Evolutionary conservation across 148 eudicot genomes (phyloP), one percentile per base, ranked within the genome.

Genomic region (Rhododendron simsii): DNA sequence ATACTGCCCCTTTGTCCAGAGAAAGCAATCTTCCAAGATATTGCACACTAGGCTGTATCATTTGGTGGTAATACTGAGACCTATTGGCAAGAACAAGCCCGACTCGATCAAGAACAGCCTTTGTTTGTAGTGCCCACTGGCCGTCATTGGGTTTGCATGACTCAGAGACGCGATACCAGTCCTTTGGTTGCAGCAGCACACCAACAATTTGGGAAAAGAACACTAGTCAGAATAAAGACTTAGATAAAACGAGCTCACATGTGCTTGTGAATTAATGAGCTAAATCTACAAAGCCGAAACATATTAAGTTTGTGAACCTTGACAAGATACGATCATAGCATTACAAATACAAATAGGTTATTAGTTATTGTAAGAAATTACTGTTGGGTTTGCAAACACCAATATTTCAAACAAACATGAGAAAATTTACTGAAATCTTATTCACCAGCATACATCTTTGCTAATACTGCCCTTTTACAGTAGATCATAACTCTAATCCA

Each of bases 61-160:
- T 80, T 80, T 80, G 33, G 63, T 80, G 61, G 61, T 23, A 80
- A 50, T 80, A 51, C 37, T 80, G 63, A 50, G 83, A n/a, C 83
- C 37, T 80, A 50, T 14, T 16, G 51, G 61, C 83, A 48, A 80
- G 63, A n/a, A 50, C 63, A 39, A 80, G 83, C 63, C 18, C 11
- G 30, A 51, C 41, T 80, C 83, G 63, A 51, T 80, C 83, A 80
- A 80, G 83, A 80, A 80, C 39, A 28, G 83, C 83, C 65, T 80
- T 80, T 80, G 83, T 80, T 80, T 80, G 83, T 80, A 80, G 33
- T 14, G 83, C 83, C 83, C 83, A 80, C 83, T 80, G 83, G 83
- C 59, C 65, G 16, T 80, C 61, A 13, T 80, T 51, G 21, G 50
- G 63, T 48, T 80, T 80, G 65, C 33, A 50, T 50, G 37, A 80